Evolutionary conservation across 495 filamentous ascomycete species (phyloP).

Genomic region (Neurospora sp.): DNA sequence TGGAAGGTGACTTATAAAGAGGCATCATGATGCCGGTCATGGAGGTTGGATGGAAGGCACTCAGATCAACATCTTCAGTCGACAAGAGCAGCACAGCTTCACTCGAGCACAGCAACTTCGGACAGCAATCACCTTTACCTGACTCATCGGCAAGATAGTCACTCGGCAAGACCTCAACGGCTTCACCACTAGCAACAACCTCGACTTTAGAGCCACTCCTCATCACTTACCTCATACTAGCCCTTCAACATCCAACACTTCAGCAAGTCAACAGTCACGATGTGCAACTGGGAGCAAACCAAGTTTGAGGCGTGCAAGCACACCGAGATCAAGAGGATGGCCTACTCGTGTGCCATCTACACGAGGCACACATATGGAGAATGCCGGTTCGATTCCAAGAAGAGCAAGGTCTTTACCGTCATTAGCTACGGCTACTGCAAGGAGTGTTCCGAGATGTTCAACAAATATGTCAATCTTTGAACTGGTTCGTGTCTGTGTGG

Average conservation of each 20-base stretch:
- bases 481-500: background rate
- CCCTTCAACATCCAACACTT: background rate
- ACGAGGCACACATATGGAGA: slow-evolving; percentile 11
- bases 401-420: slow-evolving; percentile 6
- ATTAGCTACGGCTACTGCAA: slow-evolving; percentile 11
- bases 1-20: background rate
- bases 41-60: background rate
- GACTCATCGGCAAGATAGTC: background rate
- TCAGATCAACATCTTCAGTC: background rate
- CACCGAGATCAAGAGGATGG: slow-evolving; percentile 2
- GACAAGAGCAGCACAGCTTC: background rate
- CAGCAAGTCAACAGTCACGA: background rate
- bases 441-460: background rate
- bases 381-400: slow-evolving; percentile 5
- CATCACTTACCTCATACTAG: background rate
- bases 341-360: slow-evolving; percentile 14
- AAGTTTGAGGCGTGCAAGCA: slow-evolving; percentile 7
- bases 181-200: background rate
- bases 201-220: background rate
- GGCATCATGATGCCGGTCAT: background rate
- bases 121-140: background rate
- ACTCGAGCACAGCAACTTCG: background rate
- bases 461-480: background rate
- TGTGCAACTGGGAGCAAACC: slow-evolving; percentile 15
- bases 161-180: background rate